Conservation (phyloP, 306 rosid genomes). For the Fragaria iinumae region DNA sequence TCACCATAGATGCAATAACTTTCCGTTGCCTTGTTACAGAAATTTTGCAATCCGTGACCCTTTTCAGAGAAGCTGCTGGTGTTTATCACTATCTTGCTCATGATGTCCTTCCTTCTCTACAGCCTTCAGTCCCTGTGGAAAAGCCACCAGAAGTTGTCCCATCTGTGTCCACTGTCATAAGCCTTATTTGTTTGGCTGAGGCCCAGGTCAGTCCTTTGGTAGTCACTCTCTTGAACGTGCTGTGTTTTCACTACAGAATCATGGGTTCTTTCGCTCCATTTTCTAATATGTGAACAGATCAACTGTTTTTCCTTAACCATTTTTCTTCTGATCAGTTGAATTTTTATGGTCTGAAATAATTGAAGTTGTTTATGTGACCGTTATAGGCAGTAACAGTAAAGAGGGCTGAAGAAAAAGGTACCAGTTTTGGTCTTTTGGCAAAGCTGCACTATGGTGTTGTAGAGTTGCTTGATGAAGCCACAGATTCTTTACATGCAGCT, state of each 20-base stretch:
- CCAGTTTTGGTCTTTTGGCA: conserved; percentile 57
- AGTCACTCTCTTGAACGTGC: conserved; percentile 9
- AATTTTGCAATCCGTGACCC: conserved; percentile 57
- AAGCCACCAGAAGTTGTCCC: conserved; percentile 61
- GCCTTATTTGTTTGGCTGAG: conserved; percentile 71
- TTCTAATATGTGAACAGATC: neutral
- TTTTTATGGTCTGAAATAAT: neutral
- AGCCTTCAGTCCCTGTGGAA: conserved; percentile 38
- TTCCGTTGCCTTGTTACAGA: conserved; percentile 46
- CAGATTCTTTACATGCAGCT: conserved; percentile 26
- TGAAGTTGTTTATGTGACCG: conserved; percentile 20
- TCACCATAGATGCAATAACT: conserved; percentile 17
- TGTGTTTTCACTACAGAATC: neutral
- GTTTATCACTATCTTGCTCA: conserved; percentile 63
- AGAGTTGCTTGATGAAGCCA: conserved; percentile 66
- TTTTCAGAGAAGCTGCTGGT: conserved; percentile 77
- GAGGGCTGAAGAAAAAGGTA: conserved; percentile 75
- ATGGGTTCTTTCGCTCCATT: neutral
- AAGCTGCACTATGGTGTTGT: conserved; percentile 71
- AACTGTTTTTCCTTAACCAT: neutral
- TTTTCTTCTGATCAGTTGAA: neutral
- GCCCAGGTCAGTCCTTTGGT: conserved; percentile 59
- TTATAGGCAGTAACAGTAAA: conserved; percentile 63
- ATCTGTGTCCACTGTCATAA: conserved; percentile 56
- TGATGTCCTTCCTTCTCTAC: conserved; percentile 50